phyloP scores from a whole-genome alignment of 2,329 filamentous ascomycete genomes.

The Clarireedia monteithiana region DNA sequence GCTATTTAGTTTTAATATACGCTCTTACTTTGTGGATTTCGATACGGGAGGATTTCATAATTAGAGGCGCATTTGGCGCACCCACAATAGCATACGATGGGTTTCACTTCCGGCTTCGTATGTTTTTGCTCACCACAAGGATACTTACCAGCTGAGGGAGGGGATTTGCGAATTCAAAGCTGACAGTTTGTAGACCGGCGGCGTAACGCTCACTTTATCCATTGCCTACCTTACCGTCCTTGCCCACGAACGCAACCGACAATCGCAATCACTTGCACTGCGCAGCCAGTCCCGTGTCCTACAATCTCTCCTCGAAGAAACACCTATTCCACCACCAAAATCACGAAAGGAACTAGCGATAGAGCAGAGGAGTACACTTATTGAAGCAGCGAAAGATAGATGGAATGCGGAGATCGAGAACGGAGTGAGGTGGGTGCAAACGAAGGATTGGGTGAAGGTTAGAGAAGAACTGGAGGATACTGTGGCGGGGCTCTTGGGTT shows the following conservation, averaged over 20 bases:
- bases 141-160: no score
- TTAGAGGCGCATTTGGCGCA: constrained; percentile 14
- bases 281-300: constrained; percentile 47
- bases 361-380: constrained; percentile 45
- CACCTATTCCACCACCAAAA: constrained; percentile 39
- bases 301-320: constrained; percentile 43
- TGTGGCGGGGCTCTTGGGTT: constrained; percentile 34
- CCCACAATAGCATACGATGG: constrained; percentile 42
- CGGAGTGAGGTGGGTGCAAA: constrained; percentile 58
- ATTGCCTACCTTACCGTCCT: constrained; percentile 65
- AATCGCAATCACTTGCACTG: constrained; percentile 47
- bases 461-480: constrained; percentile 49
- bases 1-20: constrained; percentile 10
- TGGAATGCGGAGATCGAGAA: constrained; percentile 71
- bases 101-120: constrained; percentile 70
- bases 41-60: not conserved
- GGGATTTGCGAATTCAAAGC: not conserved
- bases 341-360: constrained; percentile 44
- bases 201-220: constrained; percentile 67
- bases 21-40: not conserved
- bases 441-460: constrained; percentile 55
- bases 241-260: constrained; percentile 61
- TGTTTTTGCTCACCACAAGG: constrained; percentile 27
- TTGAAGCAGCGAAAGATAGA: constrained; percentile 64
- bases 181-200: constrained; percentile 53